Base-by-base conservation (phyloP, 352 stramenopile species). In the Achlya hypogyna region DNA sequence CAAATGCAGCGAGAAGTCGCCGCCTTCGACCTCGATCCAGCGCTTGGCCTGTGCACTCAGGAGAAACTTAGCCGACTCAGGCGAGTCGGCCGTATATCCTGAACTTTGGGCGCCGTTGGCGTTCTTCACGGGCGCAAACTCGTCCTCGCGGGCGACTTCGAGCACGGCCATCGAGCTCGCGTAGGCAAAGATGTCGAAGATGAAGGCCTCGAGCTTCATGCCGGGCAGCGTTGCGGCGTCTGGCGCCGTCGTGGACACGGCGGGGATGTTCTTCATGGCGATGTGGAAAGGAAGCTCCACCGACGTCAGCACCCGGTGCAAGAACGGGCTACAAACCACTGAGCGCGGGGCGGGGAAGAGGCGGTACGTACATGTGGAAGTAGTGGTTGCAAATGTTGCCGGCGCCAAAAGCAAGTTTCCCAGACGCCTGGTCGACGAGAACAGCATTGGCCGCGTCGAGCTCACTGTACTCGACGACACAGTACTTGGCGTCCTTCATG, bases 311-410 rank as follows among this genome's bases (percentile, higher is more conserved):
- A 95, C 87, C 22, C 95, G 80, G 54, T 96, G 78, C 22, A 85
- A 43, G 27, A 67, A 67, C 10, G 60, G 60, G 81, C 79, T 25
- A 97, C 68, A 32, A 93, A 87, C 51, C 86, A 52, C 27, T 31
- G 52, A 63, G 34, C 32, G 12, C 56, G 62, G 54, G 20, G 23
- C n/a, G 1, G 14, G 45, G 9, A 32, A 59, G 68, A 59, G 22
- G 29, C 29, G 23, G 23, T 1, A 75, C 98, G 34, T 88, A 92
- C 40, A 97, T 59, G 2, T 85, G 93, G 72, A 97, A 99, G 69
- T 97, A 98, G 75, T 99, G 96, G 84, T 98, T 98, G 88, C 96
- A 99, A 74, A 99, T 98, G 72, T 99, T 99, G 25, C 90, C 96
- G 1, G 95, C 94, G 14, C 95, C 91, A 75, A 97, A 99, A 0